A percentile compares a stretch with the other conserved stretches of the same genome.
Evolutionary conservation across 2,329 filamentous ascomycete genomes (phyloP).

Genomic region (Teratosphaeria nubilosa): DNA sequence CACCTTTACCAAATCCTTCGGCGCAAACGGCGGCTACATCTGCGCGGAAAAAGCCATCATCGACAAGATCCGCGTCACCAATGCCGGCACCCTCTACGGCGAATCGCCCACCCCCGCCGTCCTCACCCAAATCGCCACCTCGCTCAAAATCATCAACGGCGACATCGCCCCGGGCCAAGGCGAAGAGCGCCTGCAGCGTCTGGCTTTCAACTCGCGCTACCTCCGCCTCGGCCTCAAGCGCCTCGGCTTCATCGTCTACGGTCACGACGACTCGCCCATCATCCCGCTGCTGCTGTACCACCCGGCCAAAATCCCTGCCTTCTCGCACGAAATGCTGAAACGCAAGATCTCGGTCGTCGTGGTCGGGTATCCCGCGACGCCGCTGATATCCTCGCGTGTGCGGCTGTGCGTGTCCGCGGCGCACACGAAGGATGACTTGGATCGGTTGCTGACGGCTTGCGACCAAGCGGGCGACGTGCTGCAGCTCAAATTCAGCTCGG

Average conservation of each 20-base stretch:
- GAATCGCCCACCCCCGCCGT: slow-evolving; percentile 83
- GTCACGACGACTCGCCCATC: slow-evolving; percentile 95
- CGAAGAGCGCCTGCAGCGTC: slow-evolving; percentile 85
- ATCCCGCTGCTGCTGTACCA: slow-evolving; percentile 92
- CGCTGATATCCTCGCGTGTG: slow-evolving; percentile 85
- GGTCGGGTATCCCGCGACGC: slow-evolving; percentile 92
- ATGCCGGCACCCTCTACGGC: slow-evolving; percentile 76
- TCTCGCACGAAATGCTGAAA: slow-evolving; percentile 96
- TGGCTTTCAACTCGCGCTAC: slow-evolving; percentile 97
- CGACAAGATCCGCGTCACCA: slow-evolving; percentile 77
- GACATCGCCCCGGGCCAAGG: slow-evolving; percentile 84
- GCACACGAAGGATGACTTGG: slow-evolving; percentile 97
- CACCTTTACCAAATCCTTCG: slow-evolving; percentile 95
- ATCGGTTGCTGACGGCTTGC: slow-evolving; percentile 77
- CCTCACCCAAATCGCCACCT: slow-evolving; percentile 79
- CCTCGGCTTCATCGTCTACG: slow-evolving; percentile 91
- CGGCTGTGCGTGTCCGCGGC: slow-evolving; percentile 93
- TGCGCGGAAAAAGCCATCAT: slow-evolving; percentile 83
- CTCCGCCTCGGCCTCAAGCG: slow-evolving; percentile 95
- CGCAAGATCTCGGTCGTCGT: slow-evolving; percentile 97
- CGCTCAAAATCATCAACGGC: slow-evolving; percentile 79
- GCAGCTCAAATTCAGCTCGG: slow-evolving; percentile 95
- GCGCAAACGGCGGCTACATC: slow-evolving; percentile 93
- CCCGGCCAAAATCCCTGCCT: slow-evolving; percentile 97
- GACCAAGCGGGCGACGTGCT: slow-evolving; percentile 87